Base-by-base conservation (phyloP, 2,329 filamentous ascomycete species). In the Colletotrichum filicis region DNA sequence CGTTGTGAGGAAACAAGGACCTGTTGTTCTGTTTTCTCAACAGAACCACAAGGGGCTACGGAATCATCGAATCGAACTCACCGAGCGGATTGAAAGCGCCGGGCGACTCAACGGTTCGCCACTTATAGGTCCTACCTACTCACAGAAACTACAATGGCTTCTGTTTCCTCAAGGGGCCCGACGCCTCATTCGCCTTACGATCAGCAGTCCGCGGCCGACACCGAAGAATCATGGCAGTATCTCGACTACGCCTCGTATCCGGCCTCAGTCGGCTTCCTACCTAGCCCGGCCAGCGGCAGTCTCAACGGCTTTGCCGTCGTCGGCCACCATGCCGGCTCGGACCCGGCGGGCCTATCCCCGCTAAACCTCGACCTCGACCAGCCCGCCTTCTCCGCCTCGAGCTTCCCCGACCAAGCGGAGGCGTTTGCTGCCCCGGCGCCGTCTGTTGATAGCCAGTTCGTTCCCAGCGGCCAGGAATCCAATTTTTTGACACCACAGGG, bases 271-370 rank as follows among this genome's bases (percentile, higher is more conserved):
- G 84, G 82, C 22, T 86, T 88, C 73, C 79, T 87, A 22, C 83
- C 85, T 30, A 89, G 88, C 74, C 88, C 88, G 5, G 84, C 84
- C 12, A 87, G 84, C 75, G 83, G 85, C 16, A 89, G 88, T 72
- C 78, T 90, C 75, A 84, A 83, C 49, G 87, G 88, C 26, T 90
- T 85, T 79, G 83, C 82, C 14, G 79, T 89, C 56, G 79, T 89
- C 59, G 82, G 84, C 35, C 83, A 84, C 74, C 76, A 78, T 19
- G 79, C 78, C 30, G 78, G 76, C 46, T 76, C 76, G 37, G 82
- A 79, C 19, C 79, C 79, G 55, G 76, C 77, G 32, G 79, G 77
- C 53, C 76, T 85, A 52, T 88, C 87, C 26, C 87, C 86, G 3
- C 76, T 86, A 26, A 80, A 83, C 57, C 75, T 84, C 8, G 83